Percentiles rank a stretch among this genome's conserved stretches.
Conservation (phyloP, 306 rosid species). For the Dryas drummondii region DNA sequence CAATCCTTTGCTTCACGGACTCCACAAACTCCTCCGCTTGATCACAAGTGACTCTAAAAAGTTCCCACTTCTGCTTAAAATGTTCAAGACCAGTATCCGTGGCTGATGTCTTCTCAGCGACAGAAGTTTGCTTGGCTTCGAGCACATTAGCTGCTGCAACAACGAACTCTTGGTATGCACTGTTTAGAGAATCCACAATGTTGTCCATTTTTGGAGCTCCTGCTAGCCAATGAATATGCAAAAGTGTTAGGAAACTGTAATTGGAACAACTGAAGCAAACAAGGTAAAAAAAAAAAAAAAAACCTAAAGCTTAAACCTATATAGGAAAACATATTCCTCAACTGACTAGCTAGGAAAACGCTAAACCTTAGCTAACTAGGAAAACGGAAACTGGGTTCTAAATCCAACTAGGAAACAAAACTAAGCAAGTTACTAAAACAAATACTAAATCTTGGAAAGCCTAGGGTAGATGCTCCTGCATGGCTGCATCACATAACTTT, state of each 20-base stretch:
- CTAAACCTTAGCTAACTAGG: too few species aligned
- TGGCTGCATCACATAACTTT: too few species aligned
- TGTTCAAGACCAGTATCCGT: slow-evolving; percentile 66
- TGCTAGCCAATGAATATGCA: background rate
- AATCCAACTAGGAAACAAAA: too few species aligned
- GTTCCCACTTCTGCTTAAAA: slow-evolving; percentile 79
- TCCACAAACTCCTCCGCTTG: slow-evolving; percentile 83
- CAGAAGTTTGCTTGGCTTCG: slow-evolving; percentile 53
- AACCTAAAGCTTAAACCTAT: too few species aligned
- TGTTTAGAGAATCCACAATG: slow-evolving; percentile 60
- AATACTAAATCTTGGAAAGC: too few species aligned
- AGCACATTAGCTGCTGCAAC: slow-evolving; percentile 66
- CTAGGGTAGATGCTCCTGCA: too few species aligned
- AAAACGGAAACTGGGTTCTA: too few species aligned
- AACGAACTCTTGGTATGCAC: slow-evolving; percentile 69
- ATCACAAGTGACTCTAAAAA: slow-evolving; percentile 75
- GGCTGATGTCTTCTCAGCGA: slow-evolving; percentile 46
- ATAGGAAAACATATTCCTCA: too few species aligned
- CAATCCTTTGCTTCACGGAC: slow-evolving; percentile 77
- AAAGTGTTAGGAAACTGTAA: background rate
- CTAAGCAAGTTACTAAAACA: too few species aligned
- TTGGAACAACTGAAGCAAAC: background rate
- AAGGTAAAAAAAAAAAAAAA: too few species aligned
- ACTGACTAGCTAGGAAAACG: too few species aligned
- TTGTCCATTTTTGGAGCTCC: slow-evolving; percentile 46